Conservation (phyloP, 108 stramenopile genomes). For the Fistulifera solaris region DNA sequence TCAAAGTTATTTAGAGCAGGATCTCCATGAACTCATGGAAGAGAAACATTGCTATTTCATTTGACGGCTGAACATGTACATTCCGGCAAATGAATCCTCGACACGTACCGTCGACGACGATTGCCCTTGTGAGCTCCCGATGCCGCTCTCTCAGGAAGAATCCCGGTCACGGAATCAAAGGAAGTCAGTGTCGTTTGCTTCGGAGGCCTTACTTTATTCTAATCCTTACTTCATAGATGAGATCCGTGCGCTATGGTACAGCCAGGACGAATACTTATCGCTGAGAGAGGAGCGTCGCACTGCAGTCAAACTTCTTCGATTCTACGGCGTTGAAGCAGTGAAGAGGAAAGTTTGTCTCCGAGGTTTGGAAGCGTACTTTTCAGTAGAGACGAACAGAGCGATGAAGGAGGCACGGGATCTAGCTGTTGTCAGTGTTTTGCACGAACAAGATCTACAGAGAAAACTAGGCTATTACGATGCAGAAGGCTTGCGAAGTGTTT, state of each 20-base stretch:
- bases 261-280: not conserved
- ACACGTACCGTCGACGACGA: too few species aligned
- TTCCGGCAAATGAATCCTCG: too few species aligned
- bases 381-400: not conserved
- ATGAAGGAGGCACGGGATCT: not conserved
- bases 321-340: not conserved
- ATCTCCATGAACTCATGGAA: too few species aligned
- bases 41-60: too few species aligned
- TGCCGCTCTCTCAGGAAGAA: too few species aligned
- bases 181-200: slow-evolving; percentile 2
- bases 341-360: not conserved
- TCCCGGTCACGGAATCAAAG: not conserved
- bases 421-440: not conserved
- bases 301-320: not conserved
- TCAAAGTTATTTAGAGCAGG: too few species aligned
- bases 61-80: too few species aligned
- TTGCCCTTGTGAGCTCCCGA: too few species aligned
- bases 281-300: slow-evolving; percentile 1
- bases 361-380: slow-evolving; percentile 8
- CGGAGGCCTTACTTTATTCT: not conserved
- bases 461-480: not conserved
- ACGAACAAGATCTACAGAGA: not conserved
- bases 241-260: not conserved
- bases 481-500: not conserved
- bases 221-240: not conserved